A percentile compares a stretch with the other conserved stretches of the same genome.
Conservation (phyloP, 1,139 yeast species). For the Insectozyma bohioensis region DNA sequence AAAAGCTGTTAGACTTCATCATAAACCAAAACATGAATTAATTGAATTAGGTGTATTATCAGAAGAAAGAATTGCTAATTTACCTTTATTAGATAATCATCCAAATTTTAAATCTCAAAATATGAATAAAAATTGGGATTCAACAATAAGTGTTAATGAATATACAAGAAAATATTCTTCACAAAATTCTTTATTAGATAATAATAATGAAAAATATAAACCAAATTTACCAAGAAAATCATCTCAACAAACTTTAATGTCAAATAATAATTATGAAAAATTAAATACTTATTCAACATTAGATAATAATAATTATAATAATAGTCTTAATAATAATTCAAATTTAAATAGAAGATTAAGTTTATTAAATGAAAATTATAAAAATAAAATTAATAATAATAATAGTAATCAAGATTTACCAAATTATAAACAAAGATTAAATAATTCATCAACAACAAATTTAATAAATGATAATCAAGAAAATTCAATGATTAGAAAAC, state of each 20-base stretch:
- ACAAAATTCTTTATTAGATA: neutral
- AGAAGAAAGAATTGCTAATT: conserved; percentile 13
- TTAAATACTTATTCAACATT: conserved; percentile 9
- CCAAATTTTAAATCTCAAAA: conserved; percentile 12
- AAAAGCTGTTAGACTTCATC: conserved; percentile 48
- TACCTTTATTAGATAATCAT: conserved; percentile 10
- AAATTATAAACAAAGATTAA: conserved; percentile 2
- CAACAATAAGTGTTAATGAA: conserved; percentile 3
- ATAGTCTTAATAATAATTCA: neutral
- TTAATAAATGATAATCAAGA: conserved; percentile 1
- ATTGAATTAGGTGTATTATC: conserved; percentile 31
- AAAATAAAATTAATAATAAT: neutral
- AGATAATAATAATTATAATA: conserved; percentile 2
- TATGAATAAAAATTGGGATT: conserved; percentile 1
- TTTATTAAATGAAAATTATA: conserved; percentile 8
- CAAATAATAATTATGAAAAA: neutral
- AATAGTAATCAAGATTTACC: neutral
- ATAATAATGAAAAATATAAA: neutral
- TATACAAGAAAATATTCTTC: conserved; percentile 3
- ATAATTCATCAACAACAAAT: conserved; percentile 3
- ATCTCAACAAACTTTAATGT: neutral
- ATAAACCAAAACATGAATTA: conserved; percentile 38
- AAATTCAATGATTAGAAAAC: conserved; percentile 1
- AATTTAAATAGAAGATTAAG: conserved; percentile 5
- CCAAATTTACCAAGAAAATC: conserved; percentile 2